Evolutionary conservation across 176 grass and related monocot species (phyloP).

Genomic region (Cenchrus americanus): DNA sequence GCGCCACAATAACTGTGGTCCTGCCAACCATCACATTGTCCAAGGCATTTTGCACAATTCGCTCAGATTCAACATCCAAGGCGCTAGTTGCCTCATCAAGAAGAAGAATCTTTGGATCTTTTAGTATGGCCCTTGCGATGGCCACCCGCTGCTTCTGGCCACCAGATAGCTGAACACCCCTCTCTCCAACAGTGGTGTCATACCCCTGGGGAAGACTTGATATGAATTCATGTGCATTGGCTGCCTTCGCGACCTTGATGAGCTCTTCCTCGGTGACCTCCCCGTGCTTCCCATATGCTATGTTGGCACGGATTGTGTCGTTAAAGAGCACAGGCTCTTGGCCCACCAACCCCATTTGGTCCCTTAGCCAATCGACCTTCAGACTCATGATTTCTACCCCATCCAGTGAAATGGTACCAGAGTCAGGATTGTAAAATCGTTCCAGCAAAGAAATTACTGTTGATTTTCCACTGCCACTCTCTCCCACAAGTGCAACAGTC

Average conservation of each 20-base stretch:
- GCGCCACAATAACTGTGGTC: conserved; percentile 74
- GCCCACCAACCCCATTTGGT: conserved; percentile 73
- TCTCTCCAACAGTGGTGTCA: conserved; percentile 73
- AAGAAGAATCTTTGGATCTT: conserved; percentile 73
- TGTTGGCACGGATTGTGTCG: conserved; percentile 76
- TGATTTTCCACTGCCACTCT: conserved; percentile 88
- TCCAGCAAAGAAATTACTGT: conserved; percentile 72
- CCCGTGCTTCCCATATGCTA: conserved; percentile 68
- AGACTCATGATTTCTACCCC: conserved; percentile 68
- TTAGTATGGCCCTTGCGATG: conserved; percentile 76
- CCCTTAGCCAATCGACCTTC: conserved; percentile 70
- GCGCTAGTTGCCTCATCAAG: conserved; percentile 87
- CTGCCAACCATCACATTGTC: conserved; percentile 75
- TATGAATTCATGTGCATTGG: conserved; percentile 79
- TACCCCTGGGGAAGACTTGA: conserved; percentile 79
- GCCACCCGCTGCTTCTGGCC: conserved; percentile 85
- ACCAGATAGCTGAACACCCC: conserved; percentile 71
- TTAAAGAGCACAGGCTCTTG: conserved; percentile 90
- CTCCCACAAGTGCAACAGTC: conserved; percentile 78
- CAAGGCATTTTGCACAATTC: conserved; percentile 74
- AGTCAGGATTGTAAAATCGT: conserved; percentile 80
- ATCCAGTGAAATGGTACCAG: conserved; percentile 65
- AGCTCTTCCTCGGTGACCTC: conserved; percentile 74
- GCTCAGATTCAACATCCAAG: conserved; percentile 79
- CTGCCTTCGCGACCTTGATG: conserved; percentile 58